phyloP scores from a whole-genome alignment of 352 stramenopile genomes.

The Pythium aquatile region DNA sequence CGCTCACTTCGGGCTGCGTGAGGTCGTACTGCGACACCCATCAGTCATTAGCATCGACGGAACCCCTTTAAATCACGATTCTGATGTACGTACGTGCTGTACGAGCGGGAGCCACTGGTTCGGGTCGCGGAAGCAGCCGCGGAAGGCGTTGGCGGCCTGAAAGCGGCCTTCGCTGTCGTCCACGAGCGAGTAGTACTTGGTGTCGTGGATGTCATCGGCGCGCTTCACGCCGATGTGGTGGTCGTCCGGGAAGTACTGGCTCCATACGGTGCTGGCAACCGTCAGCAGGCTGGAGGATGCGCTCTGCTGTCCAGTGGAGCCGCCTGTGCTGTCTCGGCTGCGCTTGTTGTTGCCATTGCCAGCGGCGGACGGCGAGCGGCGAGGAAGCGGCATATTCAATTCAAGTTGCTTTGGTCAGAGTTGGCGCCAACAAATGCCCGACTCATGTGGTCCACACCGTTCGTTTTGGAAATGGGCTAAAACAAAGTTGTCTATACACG shows the following conservation, averaged over 20 bases:
- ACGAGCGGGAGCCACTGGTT: slow-evolving; percentile 31
- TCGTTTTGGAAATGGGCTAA: too few species aligned
- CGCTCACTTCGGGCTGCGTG: slow-evolving; percentile 26
- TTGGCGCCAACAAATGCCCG: slow-evolving; percentile 13
- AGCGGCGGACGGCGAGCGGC: slow-evolving; percentile 11
- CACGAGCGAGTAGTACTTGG: slow-evolving; percentile 30
- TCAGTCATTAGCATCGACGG: too few species aligned
- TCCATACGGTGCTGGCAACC: slow-evolving; percentile 71
- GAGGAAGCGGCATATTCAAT: slow-evolving; percentile 25
- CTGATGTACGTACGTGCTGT: slow-evolving; percentile 22
- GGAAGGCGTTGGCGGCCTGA: slow-evolving; percentile 33
- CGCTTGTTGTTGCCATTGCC: slow-evolving; percentile 6
- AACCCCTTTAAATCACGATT: neutral
- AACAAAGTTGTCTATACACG: too few species aligned
- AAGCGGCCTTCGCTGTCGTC: slow-evolving; percentile 30
- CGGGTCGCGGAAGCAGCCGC: slow-evolving; percentile 28
- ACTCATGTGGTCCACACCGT: too few species aligned
- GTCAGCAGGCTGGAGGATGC: slow-evolving; percentile 12
- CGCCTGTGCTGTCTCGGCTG: neutral
- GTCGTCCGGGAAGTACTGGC: slow-evolving; percentile 73
- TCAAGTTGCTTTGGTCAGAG: neutral
- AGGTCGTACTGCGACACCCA: slow-evolving; percentile 35
- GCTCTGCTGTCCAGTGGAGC: neutral
- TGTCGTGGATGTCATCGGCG: slow-evolving; percentile 23
- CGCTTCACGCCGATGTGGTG: slow-evolving; percentile 38